Base-by-base conservation (phyloP, 2,329 filamentous ascomycete species). In the Trichoderma hamatum region DNA sequence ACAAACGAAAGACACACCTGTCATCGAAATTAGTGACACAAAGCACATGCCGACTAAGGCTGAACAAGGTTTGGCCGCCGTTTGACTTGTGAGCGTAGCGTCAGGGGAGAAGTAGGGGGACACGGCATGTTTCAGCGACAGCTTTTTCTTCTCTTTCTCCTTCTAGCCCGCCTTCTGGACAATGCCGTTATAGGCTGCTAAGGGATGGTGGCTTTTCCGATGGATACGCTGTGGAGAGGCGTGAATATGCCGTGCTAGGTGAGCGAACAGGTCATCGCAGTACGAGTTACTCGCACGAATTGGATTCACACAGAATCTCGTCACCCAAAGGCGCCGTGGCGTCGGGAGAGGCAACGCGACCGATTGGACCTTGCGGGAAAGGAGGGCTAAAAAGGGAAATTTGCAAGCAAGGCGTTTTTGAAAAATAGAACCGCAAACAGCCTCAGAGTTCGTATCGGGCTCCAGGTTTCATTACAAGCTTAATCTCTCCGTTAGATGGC, bases 391-490 rank as follows among this genome's bases (percentile, higher is more conserved):
- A 56, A 30, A 26, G 24, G 32, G 26, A 65, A 65, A 30, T 30
- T 46, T 5, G 26, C n/a, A 19, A 34, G 62, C 62, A 30, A 43
- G 39, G 39, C 39, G 39, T n/a, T 56, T 56, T 65, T 65, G 62
- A 43, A 65, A 54, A n/a, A 56, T 65, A 56, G 51, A 36, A 56
- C 62, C 62, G 62, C 34, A 65, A 55, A 3, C 49, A 65, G 62
- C 3, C 28, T 1, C 24, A 21, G 39, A 32, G 24, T 62, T 65
- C 62, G 62, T 65, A 65, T 65, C 21, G 43, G 46, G 11, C 13
- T 1, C 24, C 21, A 9, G n/a, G 24, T 7, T 24, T 65, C 34
- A 65, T 65, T 65, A 43, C n/a, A 43, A 46, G 34, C 62, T 9
- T 13, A 49, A 34, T 28, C 13, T 61, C 58, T 16, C 30, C 58